Percentiles rank a stretch among this genome's conserved stretches.
These are phyloP conservation scores for Isoetes taiwanensis DNA, from an alignment of 75 land plant species.

Conservation along the genomic window DNA sequence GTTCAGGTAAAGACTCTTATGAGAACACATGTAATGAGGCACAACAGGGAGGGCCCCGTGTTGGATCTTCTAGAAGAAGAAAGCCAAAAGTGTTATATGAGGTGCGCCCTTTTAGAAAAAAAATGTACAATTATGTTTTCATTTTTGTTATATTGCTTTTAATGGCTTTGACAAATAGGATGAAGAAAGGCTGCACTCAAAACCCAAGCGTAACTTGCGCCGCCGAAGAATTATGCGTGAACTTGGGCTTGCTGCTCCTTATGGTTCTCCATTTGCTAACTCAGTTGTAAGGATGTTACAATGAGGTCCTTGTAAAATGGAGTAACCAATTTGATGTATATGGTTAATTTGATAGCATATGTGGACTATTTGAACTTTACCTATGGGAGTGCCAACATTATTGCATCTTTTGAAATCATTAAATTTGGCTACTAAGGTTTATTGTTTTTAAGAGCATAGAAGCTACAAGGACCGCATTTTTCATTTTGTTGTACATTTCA, in stretches of 20 bases:
- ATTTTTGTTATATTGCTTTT: neutral
- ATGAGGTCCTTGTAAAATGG: too few species aligned
- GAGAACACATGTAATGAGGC: neutral
- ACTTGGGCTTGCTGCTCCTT: constrained; percentile 50
- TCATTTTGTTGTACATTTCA: too few species aligned
- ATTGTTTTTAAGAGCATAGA: too few species aligned
- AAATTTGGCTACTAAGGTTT: too few species aligned
- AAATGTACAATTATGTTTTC: neutral
- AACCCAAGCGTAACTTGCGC: constrained; percentile 26
- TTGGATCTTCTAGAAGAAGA: constrained; percentile 37
- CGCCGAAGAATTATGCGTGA: constrained; percentile 47
- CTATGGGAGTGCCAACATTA: too few species aligned
- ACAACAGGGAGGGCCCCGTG: neutral
- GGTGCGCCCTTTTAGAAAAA: constrained; percentile 17
- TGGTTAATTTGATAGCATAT: too few species aligned
- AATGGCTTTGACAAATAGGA: constrained; percentile 9
- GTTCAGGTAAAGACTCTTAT: neutral
- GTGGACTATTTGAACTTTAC: too few species aligned
- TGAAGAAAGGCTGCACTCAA: constrained; percentile 24
- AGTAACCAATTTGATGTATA: too few species aligned
- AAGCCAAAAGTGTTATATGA: constrained; percentile 52
- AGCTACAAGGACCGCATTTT: too few species aligned
- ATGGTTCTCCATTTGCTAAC: constrained; percentile 49
- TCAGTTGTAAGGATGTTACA: too few species aligned
- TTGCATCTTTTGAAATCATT: too few species aligned